These are phyloP conservation scores for Gnaphalium uliginosum DNA, from an alignment of 129 eudicot genomes.

Conservation along the genomic window DNA sequence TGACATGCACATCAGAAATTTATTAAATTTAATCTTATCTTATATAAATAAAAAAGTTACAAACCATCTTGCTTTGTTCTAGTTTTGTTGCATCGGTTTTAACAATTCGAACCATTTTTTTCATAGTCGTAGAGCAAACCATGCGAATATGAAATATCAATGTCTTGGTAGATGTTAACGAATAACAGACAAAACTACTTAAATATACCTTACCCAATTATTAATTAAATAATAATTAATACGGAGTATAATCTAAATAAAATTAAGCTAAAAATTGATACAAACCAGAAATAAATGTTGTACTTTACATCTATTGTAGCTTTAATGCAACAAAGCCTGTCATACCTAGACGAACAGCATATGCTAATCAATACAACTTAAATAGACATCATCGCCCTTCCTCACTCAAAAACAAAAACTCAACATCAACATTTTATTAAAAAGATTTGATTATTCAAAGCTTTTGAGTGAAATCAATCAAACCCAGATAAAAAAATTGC, in stretches of 20 bases:
- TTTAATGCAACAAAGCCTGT: constrained; percentile 44
- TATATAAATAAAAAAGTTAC: too few species aligned
- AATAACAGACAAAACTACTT: background rate
- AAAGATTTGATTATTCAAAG: background rate
- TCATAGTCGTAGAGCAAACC: background rate
- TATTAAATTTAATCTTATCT: too few species aligned
- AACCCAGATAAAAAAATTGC: constrained; percentile 18
- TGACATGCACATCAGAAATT: too few species aligned
- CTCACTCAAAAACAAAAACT: constrained; percentile 17
- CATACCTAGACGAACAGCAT: constrained; percentile 26
- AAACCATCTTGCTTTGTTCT: background rate
- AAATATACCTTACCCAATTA: background rate
- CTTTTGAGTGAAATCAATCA: constrained; percentile 14
- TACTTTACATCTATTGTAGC: constrained; percentile 25
- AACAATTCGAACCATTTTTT: background rate
- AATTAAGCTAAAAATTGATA: background rate
- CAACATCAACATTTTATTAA: background rate
- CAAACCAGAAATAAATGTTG: constrained; percentile 1
- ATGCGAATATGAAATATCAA: too few species aligned
- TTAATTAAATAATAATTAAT: too few species aligned
- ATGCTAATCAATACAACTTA: constrained; percentile 14
- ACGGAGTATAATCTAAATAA: too few species aligned
- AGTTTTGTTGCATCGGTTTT: background rate
- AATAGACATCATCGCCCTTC: constrained; percentile 37
- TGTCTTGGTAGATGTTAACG: background rate